Evolutionary conservation across 306 rosid species (phyloP).

Genomic region (Oxytropis ochrocephala): DNA sequence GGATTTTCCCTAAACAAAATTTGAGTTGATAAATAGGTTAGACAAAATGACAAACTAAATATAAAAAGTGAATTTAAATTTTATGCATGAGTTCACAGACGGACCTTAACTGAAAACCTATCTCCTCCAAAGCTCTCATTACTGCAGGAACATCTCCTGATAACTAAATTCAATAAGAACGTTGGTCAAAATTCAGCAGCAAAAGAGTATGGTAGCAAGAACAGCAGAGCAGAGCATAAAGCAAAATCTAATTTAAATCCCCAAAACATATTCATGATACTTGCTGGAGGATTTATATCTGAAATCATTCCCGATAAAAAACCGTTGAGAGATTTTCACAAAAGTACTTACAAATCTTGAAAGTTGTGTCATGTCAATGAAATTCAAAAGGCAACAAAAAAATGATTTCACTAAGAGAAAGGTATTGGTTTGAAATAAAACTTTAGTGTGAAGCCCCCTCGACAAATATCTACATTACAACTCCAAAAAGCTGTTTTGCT

Average conservation of each 20-base stretch:
- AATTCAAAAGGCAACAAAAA: neutral
- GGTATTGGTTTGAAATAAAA: neutral
- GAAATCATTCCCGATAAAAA: too few species aligned
- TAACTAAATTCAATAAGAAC: constrained; percentile 45
- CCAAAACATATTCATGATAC: neutral
- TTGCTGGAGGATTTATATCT: neutral
- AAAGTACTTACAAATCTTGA: neutral
- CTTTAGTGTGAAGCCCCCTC: neutral
- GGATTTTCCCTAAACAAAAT: constrained; percentile 68
- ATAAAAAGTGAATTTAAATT: neutral
- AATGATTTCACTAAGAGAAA: neutral
- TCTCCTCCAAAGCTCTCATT: constrained; percentile 82
- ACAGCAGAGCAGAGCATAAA: neutral
- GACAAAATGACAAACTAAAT: constrained; percentile 16
- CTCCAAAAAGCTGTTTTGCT: neutral
- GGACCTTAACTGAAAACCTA: constrained; percentile 82
- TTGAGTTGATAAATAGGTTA: neutral
- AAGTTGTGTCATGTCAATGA: neutral
- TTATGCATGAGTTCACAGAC: constrained; percentile 11
- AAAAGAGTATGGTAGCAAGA: neutral
- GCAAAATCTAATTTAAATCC: neutral
- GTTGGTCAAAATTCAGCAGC: neutral
- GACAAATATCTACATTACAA: neutral
- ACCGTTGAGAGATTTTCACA: too few species aligned
- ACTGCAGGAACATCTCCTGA: constrained; percentile 82